Evolutionary conservation across 208 protist species (phyloP), one percentile per base, ranked within the genome.

Genomic region (Crithidia expoeki): DNA sequence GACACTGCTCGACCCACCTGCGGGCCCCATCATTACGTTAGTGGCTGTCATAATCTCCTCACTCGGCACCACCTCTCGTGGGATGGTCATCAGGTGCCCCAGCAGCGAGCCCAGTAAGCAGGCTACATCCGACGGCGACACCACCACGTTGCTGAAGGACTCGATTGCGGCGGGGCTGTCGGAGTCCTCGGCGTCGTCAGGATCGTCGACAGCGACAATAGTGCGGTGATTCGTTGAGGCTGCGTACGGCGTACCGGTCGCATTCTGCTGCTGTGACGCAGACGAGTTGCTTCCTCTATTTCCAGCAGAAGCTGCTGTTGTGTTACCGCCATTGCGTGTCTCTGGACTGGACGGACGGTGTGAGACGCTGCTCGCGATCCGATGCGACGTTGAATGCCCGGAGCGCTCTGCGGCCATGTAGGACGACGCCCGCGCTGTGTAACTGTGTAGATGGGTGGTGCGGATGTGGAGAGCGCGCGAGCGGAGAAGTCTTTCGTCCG

Each of bases 31-130:
- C 72, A 68, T 71, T 11, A 64, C 58, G n/a, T 53, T 63, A 12
- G 64, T 72, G 16, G 72, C 64, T 9, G 56, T 52, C 40, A 77
- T 40, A 36, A 71, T 77, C 23, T 60, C 71, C 27, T 77, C 72
- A 55, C 64, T 67, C 14, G 72, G 72, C 49, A 77, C 72, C 57
- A 72, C 55, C 44, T 77, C 72, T 2, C 72, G 72, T 33, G 72
- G 71, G 19, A 88, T 25, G n/a, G 79, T 82, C 49, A 92, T 82
- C 46, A 89, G 64, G 49, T 96, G 89, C 1, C 73, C 73, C 12
- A 92, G 47, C 55, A 94, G 77, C 27, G 79, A 74, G 46, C 81
- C 77, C 25, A 96, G 61, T 34, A 94, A 55, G 55, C 85, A 91
- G 36, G 89, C 72, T n/a, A 94, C 86, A 53, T 94, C 85, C 2